Evolutionary conservation across 1,139 yeast genomes (phyloP).

Genomic region (Hemisphaericaspora xylanilytica): DNA sequence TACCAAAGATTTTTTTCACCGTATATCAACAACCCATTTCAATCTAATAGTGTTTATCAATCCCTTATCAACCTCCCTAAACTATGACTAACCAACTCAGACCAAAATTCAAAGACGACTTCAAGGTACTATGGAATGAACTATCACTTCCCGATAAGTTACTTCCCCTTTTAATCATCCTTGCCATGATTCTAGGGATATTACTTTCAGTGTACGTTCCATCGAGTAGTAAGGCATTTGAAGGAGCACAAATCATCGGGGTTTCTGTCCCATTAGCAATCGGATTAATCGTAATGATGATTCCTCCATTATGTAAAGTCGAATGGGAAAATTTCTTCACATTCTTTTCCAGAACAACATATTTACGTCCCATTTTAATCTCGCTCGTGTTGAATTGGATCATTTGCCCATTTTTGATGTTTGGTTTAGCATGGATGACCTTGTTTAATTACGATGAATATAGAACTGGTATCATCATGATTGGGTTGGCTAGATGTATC

Average conservation of each 20-base stretch:
- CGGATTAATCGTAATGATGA: conserved; percentile 58
- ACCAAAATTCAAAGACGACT: conserved; percentile 7
- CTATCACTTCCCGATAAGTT: conserved; percentile 24
- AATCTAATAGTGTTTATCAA: too few relatives aligned
- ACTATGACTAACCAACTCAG: not conserved
- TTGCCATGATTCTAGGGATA: conserved; percentile 30
- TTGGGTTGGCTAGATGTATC: conserved; percentile 60
- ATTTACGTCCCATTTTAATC: conserved; percentile 33
- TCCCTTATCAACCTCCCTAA: too few relatives aligned
- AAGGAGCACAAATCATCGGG: conserved; percentile 24
- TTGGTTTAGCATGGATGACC: conserved; percentile 55
- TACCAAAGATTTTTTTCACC: too few relatives aligned
- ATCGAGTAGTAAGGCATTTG: conserved; percentile 26
- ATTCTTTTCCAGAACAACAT: conserved; percentile 18
- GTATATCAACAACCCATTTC: too few relatives aligned
- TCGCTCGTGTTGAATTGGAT: conserved; percentile 55
- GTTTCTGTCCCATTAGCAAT: conserved; percentile 49
- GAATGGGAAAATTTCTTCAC: conserved; percentile 41
- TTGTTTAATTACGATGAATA: conserved; percentile 49
- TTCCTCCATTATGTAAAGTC: conserved; percentile 56
- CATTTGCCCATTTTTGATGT: conserved; percentile 56
- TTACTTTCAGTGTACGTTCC: conserved; percentile 35
- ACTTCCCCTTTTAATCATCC: conserved; percentile 27
- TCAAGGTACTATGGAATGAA: conserved; percentile 7
- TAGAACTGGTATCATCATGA: conserved; percentile 55